Percentiles rank a stretch among this genome's conserved stretches.
Evolutionary conservation across 768 basidiomycete genomes (phyloP).

Genomic region (Pleurotus giganteus): DNA sequence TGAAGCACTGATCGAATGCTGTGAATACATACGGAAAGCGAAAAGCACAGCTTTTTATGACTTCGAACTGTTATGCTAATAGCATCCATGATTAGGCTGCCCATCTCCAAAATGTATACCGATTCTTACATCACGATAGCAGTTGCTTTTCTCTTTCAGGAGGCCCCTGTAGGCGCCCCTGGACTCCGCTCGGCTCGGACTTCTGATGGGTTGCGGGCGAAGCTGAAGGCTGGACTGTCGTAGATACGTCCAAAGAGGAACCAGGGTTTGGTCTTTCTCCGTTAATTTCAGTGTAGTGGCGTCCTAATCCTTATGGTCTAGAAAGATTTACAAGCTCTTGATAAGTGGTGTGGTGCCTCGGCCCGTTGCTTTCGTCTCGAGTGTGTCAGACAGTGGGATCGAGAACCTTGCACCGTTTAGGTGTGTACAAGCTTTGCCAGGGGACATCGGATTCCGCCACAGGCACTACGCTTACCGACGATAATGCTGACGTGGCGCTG

Average conservation of each 20-base stretch:
- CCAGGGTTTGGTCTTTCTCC: conserved; percentile 23
- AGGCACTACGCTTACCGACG: background rate
- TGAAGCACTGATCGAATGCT: too few relatives aligned
- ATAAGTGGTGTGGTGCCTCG: conserved; percentile 59
- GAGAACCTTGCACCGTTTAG: conserved; percentile 64
- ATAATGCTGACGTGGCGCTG: background rate
- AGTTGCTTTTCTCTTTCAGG: too few relatives aligned
- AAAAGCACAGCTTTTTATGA: too few relatives aligned
- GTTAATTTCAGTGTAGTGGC: background rate
- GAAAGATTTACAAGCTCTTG: conserved; percentile 44
- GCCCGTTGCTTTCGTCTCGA: conserved; percentile 71
- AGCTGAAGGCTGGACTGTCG: conserved; percentile 35
- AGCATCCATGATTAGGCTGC: too few relatives aligned
- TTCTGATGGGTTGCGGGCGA: conserved; percentile 40
- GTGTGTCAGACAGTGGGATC: conserved; percentile 46
- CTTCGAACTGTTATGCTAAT: too few relatives aligned
- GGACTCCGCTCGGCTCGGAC: conserved; percentile 25
- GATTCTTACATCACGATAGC: too few relatives aligned
- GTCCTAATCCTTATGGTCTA: conserved; percentile 10
- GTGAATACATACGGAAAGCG: too few relatives aligned
- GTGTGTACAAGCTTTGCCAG: conserved; percentile 16
- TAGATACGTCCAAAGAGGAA: conserved; percentile 33
- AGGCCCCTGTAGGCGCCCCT: too few relatives aligned
- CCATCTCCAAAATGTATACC: too few relatives aligned
- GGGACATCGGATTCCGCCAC: background rate